Conservation (phyloP, 2,329 filamentous ascomycete genomes). For the Tolypocladium nubicola region DNA sequence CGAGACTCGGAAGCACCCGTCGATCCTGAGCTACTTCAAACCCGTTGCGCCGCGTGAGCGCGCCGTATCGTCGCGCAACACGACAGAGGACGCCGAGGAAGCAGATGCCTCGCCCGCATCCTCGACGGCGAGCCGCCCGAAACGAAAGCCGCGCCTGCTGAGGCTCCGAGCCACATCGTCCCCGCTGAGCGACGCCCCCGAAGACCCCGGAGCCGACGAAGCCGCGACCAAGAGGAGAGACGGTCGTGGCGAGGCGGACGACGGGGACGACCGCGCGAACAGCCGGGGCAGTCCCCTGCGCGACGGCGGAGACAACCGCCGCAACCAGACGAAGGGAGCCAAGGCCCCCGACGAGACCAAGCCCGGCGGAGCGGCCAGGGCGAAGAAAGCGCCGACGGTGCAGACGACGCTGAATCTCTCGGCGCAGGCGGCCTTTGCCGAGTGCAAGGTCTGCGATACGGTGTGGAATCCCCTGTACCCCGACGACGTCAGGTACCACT, state of each 20-base stretch:
- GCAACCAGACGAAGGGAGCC: background rate
- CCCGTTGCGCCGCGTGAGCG: slow-evolving; percentile 11
- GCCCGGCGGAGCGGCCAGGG: background rate
- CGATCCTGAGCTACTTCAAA: slow-evolving; percentile 31
- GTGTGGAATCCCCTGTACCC: slow-evolving; percentile 34
- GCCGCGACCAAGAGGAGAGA: slow-evolving; percentile 1
- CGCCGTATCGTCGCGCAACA: slow-evolving; percentile 1
- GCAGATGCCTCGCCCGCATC: slow-evolving; percentile 8
- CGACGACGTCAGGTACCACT: slow-evolving; percentile 31
- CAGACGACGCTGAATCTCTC: slow-evolving; percentile 36
- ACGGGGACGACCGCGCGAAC: background rate
- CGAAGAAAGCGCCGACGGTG: slow-evolving; percentile 12
- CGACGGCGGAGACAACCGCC: background rate
- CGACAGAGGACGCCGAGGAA: background rate
- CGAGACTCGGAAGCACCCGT: slow-evolving; percentile 11
- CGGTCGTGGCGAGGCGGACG: background rate
- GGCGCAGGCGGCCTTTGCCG: slow-evolving; percentile 27
- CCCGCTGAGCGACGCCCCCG: slow-evolving; percentile 3
- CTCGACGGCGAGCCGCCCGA: slow-evolving; percentile 1
- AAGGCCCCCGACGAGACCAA: background rate
- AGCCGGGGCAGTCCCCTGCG: background rate
- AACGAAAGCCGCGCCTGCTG: slow-evolving; percentile 16
- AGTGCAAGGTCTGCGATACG: slow-evolving; percentile 31
- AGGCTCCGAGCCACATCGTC: slow-evolving; percentile 14
- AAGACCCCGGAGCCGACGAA: background rate